phyloP scores from a whole-genome alignment of 2,329 filamentous ascomycete species.

The Colletotrichum theobromicola region DNA sequence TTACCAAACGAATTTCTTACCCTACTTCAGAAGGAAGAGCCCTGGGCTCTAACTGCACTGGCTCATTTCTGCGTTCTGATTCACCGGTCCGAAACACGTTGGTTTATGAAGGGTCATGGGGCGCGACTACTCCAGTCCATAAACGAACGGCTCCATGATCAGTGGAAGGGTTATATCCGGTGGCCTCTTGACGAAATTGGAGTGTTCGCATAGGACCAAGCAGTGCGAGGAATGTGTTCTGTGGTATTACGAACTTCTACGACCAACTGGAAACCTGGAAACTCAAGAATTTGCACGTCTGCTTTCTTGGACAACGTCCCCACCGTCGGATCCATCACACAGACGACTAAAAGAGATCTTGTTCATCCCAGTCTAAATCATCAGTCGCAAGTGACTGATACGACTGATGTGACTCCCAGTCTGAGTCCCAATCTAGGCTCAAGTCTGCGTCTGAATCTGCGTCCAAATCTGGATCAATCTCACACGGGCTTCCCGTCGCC shows the following conservation, averaged over 20 bases:
- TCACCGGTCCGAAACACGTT: no score
- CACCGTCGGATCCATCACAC: accelerated
- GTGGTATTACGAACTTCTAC: background rate
- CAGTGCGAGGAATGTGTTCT: no score
- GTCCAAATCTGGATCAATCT: accelerated
- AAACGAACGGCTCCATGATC: no score
- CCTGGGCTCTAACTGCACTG: no score
- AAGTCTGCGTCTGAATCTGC: background rate
- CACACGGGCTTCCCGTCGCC: background rate
- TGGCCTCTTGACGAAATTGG: no score
- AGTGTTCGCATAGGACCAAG: no score
- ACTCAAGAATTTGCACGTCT: background rate
- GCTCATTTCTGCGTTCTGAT: no score
- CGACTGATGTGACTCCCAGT: background rate
- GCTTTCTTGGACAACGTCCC: background rate
- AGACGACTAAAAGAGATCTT: background rate
- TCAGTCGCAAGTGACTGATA: background rate
- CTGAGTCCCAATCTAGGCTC: background rate
- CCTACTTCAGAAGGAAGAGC: no score
- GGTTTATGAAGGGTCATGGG: no score
- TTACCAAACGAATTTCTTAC: no score
- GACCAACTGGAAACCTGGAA: background rate
- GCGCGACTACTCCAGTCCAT: no score
- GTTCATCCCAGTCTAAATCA: background rate
- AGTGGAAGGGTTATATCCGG: no score